phyloP scores from a whole-genome alignment of 1,139 yeast genomes.

The Saccharomyces hybrid region DNA sequence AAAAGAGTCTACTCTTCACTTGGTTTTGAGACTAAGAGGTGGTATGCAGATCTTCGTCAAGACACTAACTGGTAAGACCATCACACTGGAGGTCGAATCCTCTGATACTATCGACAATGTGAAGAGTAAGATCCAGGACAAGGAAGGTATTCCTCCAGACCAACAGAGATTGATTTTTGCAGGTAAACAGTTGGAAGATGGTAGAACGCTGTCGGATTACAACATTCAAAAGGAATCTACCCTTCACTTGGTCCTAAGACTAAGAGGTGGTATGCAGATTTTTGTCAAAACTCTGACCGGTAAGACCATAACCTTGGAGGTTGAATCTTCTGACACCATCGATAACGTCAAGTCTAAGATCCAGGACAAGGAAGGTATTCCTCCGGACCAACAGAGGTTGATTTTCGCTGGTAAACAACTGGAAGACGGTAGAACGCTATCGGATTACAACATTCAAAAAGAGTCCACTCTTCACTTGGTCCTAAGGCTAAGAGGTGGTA shows the following conservation, averaged over 20 bases:
- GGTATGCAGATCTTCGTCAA: conserved; percentile 61
- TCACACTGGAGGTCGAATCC: conserved; percentile 61
- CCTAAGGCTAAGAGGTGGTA: conserved; percentile 48
- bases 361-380: conserved; percentile 97
- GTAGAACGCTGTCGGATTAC: conserved; percentile 60
- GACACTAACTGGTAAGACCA: conserved; percentile 64
- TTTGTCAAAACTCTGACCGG: conserved; percentile 57
- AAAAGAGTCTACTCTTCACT: conserved; percentile 79
- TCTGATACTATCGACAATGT: conserved; percentile 73
- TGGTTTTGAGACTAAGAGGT: conserved; percentile 83
- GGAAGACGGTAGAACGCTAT: conserved; percentile 60
- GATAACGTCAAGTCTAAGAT: conserved; percentile 92
- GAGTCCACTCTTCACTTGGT: conserved; percentile 55
- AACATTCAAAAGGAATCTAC: conserved; percentile 63
- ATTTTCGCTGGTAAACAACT: conserved; percentile 97
- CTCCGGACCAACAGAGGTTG: conserved; percentile 97
- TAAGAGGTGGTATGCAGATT: conserved; percentile 65
- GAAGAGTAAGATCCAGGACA: conserved; percentile 97
- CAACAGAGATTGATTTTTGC: conserved; percentile 98
- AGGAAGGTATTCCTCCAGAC: conserved; percentile 98
- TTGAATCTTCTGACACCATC: conserved; percentile 64
- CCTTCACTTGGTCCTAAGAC: conserved; percentile 47
- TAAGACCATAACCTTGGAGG: conserved; percentile 62
- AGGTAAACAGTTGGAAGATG: conserved; percentile 85
- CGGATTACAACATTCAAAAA: conserved; percentile 62